phyloP scores from a whole-genome alignment of 805 yeast genomes.

The Metschnikowia gelsemii region DNA sequence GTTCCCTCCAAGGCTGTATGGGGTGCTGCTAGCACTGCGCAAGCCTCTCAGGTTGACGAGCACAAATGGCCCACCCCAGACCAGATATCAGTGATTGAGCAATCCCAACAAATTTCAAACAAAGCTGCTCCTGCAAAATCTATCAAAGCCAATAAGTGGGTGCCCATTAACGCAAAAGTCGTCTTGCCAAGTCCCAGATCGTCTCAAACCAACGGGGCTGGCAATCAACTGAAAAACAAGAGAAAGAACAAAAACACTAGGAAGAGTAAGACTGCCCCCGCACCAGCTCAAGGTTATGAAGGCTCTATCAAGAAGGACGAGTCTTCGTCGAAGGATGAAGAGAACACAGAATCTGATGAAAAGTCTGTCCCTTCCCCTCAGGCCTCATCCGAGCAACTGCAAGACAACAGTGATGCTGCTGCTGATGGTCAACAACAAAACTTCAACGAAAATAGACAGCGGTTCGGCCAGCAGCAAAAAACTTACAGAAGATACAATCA shows the following conservation, averaged over 20 bases:
- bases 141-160: constrained; percentile 47
- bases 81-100: constrained; percentile 23
- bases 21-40: constrained; percentile 30
- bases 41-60: constrained; percentile 35
- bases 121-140: constrained; percentile 26
- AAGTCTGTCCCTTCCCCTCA: constrained; percentile 6
- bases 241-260: constrained; percentile 26
- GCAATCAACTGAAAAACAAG: constrained; percentile 26
- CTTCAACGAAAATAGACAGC: constrained; percentile 12
- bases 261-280: constrained; percentile 17
- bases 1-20: constrained; percentile 45
- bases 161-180: constrained; percentile 44
- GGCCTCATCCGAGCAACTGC: constrained; percentile 11
- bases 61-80: constrained; percentile 47
- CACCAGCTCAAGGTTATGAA: constrained; percentile 10
- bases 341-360: constrained; percentile 8
- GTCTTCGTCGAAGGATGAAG: constrained; percentile 12
- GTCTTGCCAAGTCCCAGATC: constrained; percentile 39
- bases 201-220: constrained; percentile 20
- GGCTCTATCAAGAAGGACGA: constrained; percentile 15
- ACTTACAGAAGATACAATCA: constrained; percentile 30
- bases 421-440: constrained; percentile 14
- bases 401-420: constrained; percentile 7
- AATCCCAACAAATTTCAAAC: constrained; percentile 17
- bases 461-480: constrained; percentile 24